Percentiles rank a stretch among this genome's conserved stretches.
Evolutionary conservation across 768 basidiomycete genomes (phyloP).

Genomic region (Auriculariales sp.): DNA sequence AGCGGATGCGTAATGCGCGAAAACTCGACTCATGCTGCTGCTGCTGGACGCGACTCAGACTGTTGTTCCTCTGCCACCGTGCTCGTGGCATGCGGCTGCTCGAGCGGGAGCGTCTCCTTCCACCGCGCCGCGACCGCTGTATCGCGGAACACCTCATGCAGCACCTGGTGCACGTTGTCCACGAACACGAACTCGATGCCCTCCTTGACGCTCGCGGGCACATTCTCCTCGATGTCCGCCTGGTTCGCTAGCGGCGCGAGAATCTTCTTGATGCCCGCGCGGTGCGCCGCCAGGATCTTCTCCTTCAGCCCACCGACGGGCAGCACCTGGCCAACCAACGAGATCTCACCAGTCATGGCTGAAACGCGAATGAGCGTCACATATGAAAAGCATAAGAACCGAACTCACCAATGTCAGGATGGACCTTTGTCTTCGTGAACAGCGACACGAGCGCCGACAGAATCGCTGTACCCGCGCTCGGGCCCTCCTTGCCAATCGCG

Average conservation of each 20-base stretch:
- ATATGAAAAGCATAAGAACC: neutral
- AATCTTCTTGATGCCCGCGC: constrained; percentile 90
- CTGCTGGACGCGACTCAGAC: too few species aligned
- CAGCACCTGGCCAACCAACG: constrained; percentile 87
- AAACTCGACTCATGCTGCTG: too few species aligned
- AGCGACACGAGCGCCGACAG: constrained; percentile 82
- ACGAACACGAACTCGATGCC: constrained; percentile 94
- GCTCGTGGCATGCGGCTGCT: constrained; percentile 1
- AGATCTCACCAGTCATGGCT: constrained; percentile 99
- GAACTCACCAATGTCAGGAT: constrained; percentile 72
- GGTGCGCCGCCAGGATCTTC: constrained; percentile 92
- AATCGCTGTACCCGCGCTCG: constrained; percentile 91
- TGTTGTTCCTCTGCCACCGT: too few species aligned
- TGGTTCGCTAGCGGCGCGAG: constrained; percentile 78
- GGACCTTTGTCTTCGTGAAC: constrained; percentile 72
- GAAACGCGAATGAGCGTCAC: neutral
- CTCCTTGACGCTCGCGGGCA: constrained; percentile 87
- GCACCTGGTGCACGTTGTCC: constrained; percentile 79
- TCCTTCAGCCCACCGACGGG: constrained; percentile 94
- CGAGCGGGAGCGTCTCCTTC: constrained; percentile 41
- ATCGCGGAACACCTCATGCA: constrained; percentile 73
- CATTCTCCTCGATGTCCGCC: constrained; percentile 94
- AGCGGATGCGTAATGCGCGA: too few species aligned
- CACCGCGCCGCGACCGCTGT: constrained; percentile 44
- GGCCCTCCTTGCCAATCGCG: constrained; percentile 87